Conservation (phyloP, 73 alveolate species). For the Symbiodinium natans region DNA sequence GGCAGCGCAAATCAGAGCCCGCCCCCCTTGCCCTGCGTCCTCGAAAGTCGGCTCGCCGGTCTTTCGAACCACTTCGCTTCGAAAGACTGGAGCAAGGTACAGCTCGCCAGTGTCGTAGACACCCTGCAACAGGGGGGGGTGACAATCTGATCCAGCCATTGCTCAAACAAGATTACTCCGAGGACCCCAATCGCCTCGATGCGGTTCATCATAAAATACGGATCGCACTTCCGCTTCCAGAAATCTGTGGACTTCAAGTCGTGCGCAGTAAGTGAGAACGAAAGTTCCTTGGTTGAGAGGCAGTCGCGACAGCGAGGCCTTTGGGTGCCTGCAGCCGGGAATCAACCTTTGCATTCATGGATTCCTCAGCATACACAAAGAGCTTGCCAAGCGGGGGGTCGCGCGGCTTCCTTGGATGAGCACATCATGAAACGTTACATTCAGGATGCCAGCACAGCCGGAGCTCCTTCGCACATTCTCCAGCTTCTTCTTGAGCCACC, state of each 20-base stretch:
- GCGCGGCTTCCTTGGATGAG: conserved; percentile 58
- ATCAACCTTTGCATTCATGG: conserved; percentile 53
- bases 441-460: too few species aligned
- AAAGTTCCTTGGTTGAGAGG: conserved; percentile 3
- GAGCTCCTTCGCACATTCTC: conserved; percentile 57
- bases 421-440: too few species aligned
- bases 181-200: conserved; percentile 65
- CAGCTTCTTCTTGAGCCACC: conserved; percentile 93
- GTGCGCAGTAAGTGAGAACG: conserved; percentile 34
- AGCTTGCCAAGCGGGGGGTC: conserved; percentile 87
- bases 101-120: conserved; percentile 77
- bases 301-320: background rate
- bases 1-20: background rate
- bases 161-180: too few species aligned
- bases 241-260: conserved; percentile 77
- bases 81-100: conserved; percentile 38
- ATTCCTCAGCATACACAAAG: conserved; percentile 58
- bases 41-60: conserved; percentile 46
- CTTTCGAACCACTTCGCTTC: conserved; percentile 79
- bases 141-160: too few species aligned
- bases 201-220: conserved; percentile 57
- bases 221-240: conserved; percentile 91
- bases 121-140: too few species aligned
- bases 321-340: background rate
- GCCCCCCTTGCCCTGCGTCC: conserved; percentile 14